Percentiles rank a stretch among this genome's conserved stretches.
These are phyloP conservation scores for Neonothopanus nambi DNA, from an alignment of 1,284 basidiomycete genomes.

Conservation along the genomic window DNA sequence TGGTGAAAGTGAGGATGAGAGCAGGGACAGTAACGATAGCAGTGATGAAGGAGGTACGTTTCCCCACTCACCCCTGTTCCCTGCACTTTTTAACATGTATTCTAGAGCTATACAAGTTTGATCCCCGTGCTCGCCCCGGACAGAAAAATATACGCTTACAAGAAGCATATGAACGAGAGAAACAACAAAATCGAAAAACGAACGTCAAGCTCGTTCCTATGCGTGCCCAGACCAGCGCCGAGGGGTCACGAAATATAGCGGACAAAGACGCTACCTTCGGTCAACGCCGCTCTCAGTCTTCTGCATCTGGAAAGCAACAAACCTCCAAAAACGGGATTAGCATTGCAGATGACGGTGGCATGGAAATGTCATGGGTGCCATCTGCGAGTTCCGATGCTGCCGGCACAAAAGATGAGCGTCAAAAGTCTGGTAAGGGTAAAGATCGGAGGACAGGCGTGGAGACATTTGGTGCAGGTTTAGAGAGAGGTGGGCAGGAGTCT, in stretches of 20 bases:
- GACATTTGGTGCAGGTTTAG: conserved; percentile 83
- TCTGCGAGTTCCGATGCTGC: conserved; percentile 30
- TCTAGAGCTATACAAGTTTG: conserved; percentile 48
- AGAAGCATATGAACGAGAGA: conserved; percentile 44
- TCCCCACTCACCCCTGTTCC: neutral
- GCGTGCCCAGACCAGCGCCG: conserved; percentile 42
- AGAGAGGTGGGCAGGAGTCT: conserved; percentile 64
- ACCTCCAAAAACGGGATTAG: conserved; percentile 17
- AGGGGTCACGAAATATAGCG: conserved; percentile 26
- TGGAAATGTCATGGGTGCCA: conserved; percentile 71
- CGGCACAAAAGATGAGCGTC: conserved; percentile 30
- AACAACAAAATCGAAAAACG: conserved; percentile 40
- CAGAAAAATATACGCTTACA: conserved; percentile 47
- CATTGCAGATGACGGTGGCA: conserved; percentile 45
- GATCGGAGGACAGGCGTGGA: conserved; percentile 66
- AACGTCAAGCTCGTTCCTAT: conserved; percentile 65
- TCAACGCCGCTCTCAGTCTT: conserved; percentile 44
- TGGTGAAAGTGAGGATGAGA: conserved; percentile 43
- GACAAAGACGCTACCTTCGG: conserved; percentile 68
- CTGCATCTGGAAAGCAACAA: conserved; percentile 12
- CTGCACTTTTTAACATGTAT: conserved; percentile 20
- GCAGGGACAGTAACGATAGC: conserved; percentile 53
- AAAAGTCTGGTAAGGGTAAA: conserved; percentile 35
- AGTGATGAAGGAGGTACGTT: conserved; percentile 45
- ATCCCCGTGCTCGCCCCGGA: conserved; percentile 42